Conservation (phyloP, 345 rosid genomes). For the Reutealis trisperma region DNA sequence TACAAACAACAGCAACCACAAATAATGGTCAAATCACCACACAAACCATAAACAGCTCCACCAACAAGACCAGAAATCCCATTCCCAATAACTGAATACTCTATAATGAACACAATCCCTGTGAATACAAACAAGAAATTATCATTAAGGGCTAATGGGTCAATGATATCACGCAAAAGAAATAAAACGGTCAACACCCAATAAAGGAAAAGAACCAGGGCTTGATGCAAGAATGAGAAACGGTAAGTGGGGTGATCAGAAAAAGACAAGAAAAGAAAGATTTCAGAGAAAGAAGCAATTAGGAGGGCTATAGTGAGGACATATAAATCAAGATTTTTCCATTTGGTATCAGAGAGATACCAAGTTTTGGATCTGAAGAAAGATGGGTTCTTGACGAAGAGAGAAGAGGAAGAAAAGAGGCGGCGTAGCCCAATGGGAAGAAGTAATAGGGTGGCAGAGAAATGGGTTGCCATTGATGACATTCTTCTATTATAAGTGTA, state of each 20-base stretch:
- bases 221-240: constrained; percentile 52
- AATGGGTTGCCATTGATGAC: constrained; percentile 51
- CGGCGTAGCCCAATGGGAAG: constrained; percentile 55
- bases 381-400: constrained; percentile 55
- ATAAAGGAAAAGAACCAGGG: constrained; percentile 40
- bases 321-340: constrained; percentile 55
- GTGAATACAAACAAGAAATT: constrained; percentile 33
- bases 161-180: constrained; percentile 33
- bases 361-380: constrained; percentile 51
- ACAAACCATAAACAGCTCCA: constrained; percentile 35
- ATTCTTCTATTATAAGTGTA: constrained; percentile 11
- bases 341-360: constrained; percentile 47
- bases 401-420: constrained; percentile 53
- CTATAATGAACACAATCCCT: constrained; percentile 44
- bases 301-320: constrained; percentile 53
- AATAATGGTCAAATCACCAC: constrained; percentile 42
- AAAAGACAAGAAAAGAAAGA: constrained; percentile 49
- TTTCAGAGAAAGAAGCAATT: constrained; percentile 46
- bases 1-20: constrained; percentile 54
- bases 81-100: constrained; percentile 41
- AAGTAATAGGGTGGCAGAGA: constrained; percentile 46
- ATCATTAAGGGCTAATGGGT: constrained; percentile 31
- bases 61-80: constrained; percentile 41
- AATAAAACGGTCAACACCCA: constrained; percentile 46
- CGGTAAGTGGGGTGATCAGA: constrained; percentile 47